phyloP scores from a whole-genome alignment of 2,329 filamentous ascomycete species.

The Raffaelea deltoideospora region DNA sequence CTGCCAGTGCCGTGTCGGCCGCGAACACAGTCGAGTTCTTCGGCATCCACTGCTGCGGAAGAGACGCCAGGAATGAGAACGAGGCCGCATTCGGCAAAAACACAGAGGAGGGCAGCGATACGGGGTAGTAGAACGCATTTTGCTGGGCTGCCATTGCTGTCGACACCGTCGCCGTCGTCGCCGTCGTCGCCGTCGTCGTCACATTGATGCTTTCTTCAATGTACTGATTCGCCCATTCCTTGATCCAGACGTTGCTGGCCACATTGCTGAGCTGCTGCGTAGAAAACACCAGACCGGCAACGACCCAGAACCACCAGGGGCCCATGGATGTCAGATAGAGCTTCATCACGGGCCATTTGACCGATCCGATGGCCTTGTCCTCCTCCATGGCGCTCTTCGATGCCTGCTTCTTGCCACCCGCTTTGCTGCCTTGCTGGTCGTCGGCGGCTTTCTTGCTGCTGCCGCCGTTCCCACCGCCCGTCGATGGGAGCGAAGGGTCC shows the following conservation, averaged over 20 bases:
- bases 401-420: constrained; percentile 30
- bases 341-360: constrained; percentile 74
- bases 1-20: constrained; percentile 13
- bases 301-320: constrained; percentile 87
- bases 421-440: constrained; percentile 47
- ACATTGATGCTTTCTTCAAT: constrained; percentile 21
- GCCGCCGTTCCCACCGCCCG: constrained; percentile 21
- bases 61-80: not conserved
- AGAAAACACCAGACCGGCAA: constrained; percentile 59
- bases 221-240: constrained; percentile 90
- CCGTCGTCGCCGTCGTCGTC: not conserved
- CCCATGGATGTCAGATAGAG: constrained; percentile 88
- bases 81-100: constrained; percentile 1
- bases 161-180: constrained; percentile 2
- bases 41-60: constrained; percentile 6
- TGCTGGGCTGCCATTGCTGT: not conserved
- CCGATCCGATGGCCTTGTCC: constrained; percentile 67
- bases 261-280: constrained; percentile 75
- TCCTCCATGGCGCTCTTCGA: constrained; percentile 56
- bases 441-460: constrained; percentile 18
- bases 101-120: constrained; percentile 5
- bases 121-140: constrained; percentile 2
- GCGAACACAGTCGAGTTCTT: constrained; percentile 23
- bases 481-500: constrained; percentile 24
- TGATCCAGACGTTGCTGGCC: constrained; percentile 86